phyloP scores from a whole-genome alignment of 1,284 basidiomycete genomes.

The Sanghuangporus weigelae region DNA sequence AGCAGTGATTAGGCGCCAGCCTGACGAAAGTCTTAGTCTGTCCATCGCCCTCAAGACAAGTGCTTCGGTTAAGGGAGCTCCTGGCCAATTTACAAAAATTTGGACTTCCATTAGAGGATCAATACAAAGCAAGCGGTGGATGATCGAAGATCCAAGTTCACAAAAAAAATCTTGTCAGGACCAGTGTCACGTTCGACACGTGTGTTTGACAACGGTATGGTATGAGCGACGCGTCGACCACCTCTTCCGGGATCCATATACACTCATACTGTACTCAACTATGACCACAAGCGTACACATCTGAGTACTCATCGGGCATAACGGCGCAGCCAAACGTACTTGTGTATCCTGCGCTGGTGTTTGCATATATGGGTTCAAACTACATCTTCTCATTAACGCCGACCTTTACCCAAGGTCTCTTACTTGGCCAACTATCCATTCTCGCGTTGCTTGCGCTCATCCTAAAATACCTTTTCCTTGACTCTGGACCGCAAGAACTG shows the following conservation, averaged over 20 bases:
- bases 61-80: constrained; percentile 68
- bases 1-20: constrained; percentile 24
- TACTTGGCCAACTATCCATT: constrained; percentile 76
- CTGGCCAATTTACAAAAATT: constrained; percentile 70
- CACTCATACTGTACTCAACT: neutral
- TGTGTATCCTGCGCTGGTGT: neutral
- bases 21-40: constrained; percentile 32
- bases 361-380: constrained; percentile 46
- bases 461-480: constrained; percentile 79
- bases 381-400: constrained; percentile 70
- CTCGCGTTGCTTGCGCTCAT: constrained; percentile 62
- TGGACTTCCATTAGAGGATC: constrained; percentile 22
- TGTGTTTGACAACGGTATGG: neutral
- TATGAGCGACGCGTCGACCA: neutral
- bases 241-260: too few relatives aligned
- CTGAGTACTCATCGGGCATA: neutral
- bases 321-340: neutral
- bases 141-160: neutral
- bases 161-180: neutral
- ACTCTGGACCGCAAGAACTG: constrained; percentile 48
- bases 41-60: constrained; percentile 64
- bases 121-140: neutral
- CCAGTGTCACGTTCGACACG: neutral
- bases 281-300: neutral
- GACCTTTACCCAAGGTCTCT: constrained; percentile 79